A percentile compares a stretch with the other conserved stretches of the same genome.
phyloP scores from a whole-genome alignment of 495 filamentous ascomycete genomes.

The Mytilinidion resinicola region DNA sequence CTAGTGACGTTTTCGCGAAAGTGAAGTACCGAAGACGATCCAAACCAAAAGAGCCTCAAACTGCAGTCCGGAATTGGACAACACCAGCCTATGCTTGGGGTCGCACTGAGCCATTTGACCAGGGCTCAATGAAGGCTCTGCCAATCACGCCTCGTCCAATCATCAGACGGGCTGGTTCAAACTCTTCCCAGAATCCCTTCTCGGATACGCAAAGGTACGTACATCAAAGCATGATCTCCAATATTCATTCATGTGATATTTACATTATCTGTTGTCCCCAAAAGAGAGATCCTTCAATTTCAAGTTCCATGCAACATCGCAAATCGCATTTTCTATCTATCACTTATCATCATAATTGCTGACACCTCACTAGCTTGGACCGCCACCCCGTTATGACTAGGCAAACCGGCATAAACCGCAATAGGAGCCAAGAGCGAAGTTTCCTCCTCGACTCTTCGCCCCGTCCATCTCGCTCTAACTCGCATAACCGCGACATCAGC shows the following conservation, averaged over 20 bases:
- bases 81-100: neutral
- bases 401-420: slow-evolving; percentile 6
- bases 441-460: slow-evolving; percentile 22
- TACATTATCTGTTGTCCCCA: too few species aligned
- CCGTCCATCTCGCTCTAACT: slow-evolving; percentile 10
- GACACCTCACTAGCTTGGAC: too few species aligned
- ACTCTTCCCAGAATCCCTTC: slow-evolving; percentile 22
- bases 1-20: neutral
- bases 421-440: slow-evolving; percentile 6
- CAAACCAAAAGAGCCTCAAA: slow-evolving; percentile 13
- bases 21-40: slow-evolving; percentile 15
- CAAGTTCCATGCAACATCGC: too few species aligned
- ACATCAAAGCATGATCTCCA: neutral
- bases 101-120: slow-evolving; percentile 1
- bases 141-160: slow-evolving; percentile 6
- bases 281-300: too few species aligned
- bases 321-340: too few species aligned
- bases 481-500: slow-evolving; percentile 14
- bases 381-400: neutral
- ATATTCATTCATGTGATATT: neutral
- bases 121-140: slow-evolving; percentile 8
- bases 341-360: too few species aligned
- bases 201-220: slow-evolving; percentile 16
- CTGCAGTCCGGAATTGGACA: slow-evolving; percentile 4
- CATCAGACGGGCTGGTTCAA: slow-evolving; percentile 12